Evolutionary conservation across 306 rosid species (phyloP), one percentile per base, ranked within the genome.

Genomic region (Castanopsis chinensis): DNA sequence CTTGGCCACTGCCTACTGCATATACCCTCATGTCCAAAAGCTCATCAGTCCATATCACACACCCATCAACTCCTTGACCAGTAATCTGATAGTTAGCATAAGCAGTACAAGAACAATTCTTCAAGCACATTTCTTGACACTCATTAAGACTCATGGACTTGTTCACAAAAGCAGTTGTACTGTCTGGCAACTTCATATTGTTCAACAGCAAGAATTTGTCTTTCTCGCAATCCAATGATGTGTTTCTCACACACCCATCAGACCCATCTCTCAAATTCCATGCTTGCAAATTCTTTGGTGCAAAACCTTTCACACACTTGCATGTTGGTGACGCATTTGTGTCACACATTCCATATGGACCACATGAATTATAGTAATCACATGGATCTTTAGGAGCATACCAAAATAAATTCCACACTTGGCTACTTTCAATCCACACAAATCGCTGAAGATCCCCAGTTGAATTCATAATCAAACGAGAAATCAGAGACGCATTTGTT

Each of bases 201-300:
- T 74, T 6, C 82, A 89, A 0, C 5, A 0, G 70, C 82, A 71
- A 55, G 72, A 92, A 91, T 77, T 56, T 54, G 51, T 90, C 98
- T 11, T 8, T 85, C 27, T 3, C 61, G 55, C 98, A 92, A 2
- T 76, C 83, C 81, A 91, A 72, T 3, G 72, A 7, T 0, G 80
- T 85, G 3, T 81, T 84, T 81, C 98, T 89, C 72, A 82, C 81
- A 81, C 98, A 94, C 75, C 98, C 98, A 51, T 76, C 93, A 0
- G 89, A 81, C 58, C 97, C 94, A 27, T 94, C 94, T 85, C 98
- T 86, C 79, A 85, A 57, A 33, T 68, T 85, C 97, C 98, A 94
- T 0, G 92, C 93, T 37, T 81, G 77, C 53, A 21, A 49, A 53
- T 87, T 80, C 86, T 37, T 91, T 0, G 97, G 97, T 19, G 25